Evolutionary conservation across 257 asterid genomes (phyloP).

Genomic region (Solanum sejunctum): DNA sequence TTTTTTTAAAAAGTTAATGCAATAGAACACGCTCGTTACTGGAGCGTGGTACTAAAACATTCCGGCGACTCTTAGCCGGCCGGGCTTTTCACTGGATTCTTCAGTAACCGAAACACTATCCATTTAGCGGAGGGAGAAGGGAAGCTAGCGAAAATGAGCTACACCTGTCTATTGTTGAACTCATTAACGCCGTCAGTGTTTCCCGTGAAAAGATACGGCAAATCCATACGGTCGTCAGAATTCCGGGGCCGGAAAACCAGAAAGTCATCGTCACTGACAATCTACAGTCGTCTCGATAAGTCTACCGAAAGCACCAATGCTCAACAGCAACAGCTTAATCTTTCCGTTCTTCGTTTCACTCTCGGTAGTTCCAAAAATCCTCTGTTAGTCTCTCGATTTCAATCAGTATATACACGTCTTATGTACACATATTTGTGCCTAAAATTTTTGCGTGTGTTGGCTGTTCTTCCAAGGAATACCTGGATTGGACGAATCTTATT

Average conservation of each 20-base stretch:
- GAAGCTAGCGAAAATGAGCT: not conserved
- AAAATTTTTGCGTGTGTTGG: not conserved
- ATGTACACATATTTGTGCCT: not conserved
- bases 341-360: conserved; percentile 93
- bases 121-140: not conserved
- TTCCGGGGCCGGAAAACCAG: not conserved
- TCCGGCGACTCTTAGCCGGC: not conserved
- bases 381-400: not conserved
- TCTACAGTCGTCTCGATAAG: conserved; percentile 21
- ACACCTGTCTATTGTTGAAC: not conserved
- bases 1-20: not conserved
- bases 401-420: not conserved
- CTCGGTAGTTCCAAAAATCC: conserved; percentile 31
- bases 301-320: conserved; percentile 14
- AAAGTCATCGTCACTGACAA: conserved; percentile 10
- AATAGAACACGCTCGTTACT: not conserved
- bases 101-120: not conserved
- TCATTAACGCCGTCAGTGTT: conserved; percentile 6
- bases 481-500: conserved; percentile 87
- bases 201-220: conserved; percentile 12
- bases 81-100: not conserved
- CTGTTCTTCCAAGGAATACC: conserved; percentile 44
- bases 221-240: conserved; percentile 8
- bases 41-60: not conserved
- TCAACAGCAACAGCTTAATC: conserved; percentile 48